Evolutionary conservation across 495 filamentous ascomycete genomes (phyloP).

Genomic region (Parathielavia hyrcaniae): DNA sequence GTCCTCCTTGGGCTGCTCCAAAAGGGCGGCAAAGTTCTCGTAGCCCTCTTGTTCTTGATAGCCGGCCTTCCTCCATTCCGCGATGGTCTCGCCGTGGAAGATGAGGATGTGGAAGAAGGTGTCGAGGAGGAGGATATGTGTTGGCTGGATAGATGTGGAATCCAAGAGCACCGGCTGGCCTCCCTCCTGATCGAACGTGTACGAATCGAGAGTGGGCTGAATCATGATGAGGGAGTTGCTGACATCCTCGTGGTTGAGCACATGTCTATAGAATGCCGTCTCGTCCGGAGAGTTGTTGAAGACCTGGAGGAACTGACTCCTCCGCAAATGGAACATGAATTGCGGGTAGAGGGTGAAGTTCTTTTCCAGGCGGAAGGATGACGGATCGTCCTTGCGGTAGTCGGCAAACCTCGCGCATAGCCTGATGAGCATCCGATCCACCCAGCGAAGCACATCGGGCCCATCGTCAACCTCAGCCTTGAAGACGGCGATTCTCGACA

Average conservation of each 20-base stretch:
- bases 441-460: constrained; percentile 97
- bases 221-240: constrained; percentile 98
- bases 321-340: constrained; percentile 98
- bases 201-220: constrained; percentile 94
- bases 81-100: constrained; percentile 96
- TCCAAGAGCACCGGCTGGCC: constrained; percentile 87
- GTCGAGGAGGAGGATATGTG: constrained; percentile 90
- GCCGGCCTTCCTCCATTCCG: constrained; percentile 96
- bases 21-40: constrained; percentile 83
- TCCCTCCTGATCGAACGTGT: constrained; percentile 91
- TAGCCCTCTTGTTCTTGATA: constrained; percentile 99
- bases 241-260: constrained; percentile 95
- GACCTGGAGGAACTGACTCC: constrained; percentile 96
- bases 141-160: constrained; percentile 90
- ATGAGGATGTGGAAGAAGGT: constrained; percentile 99
- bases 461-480: constrained; percentile 99
- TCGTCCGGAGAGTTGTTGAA: constrained; percentile 99
- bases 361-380: constrained; percentile 96
- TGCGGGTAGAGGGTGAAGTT: constrained; percentile 99
- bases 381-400: constrained; percentile 96
- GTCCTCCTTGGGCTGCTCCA: constrained; percentile 97
- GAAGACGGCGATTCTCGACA: constrained; percentile 97
- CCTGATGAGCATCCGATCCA: constrained; percentile 96
- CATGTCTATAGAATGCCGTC: constrained; percentile 96
- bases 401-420: constrained; percentile 96